Evolutionary conservation across 2,329 filamentous ascomycete genomes (phyloP).

Genomic region (Epichloe sylvatica): DNA sequence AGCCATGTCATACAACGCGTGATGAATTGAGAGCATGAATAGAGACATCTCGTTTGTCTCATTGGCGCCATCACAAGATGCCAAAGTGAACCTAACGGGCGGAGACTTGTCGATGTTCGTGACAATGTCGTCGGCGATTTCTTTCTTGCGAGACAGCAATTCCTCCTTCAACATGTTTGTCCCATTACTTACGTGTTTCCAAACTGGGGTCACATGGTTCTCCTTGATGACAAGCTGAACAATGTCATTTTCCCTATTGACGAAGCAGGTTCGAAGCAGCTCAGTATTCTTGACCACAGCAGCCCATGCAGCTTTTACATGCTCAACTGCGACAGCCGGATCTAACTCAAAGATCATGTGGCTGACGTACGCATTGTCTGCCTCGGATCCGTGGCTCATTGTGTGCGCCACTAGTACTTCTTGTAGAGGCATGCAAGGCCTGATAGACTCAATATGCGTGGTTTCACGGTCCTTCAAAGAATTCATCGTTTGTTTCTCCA

Average conservation of each 20-base stretch:
- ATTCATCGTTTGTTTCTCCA: background rate
- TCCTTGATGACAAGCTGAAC: constrained; percentile 18
- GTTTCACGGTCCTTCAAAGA: background rate
- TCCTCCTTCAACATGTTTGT: background rate
- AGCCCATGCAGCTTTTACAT: constrained; percentile 15
- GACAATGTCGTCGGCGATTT: background rate
- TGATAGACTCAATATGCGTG: constrained; percentile 2
- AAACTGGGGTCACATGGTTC: background rate
- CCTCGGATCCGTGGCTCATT: constrained; percentile 13
- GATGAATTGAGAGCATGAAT: constrained; percentile 20
- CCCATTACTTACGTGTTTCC: background rate
- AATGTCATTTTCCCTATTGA: constrained; percentile 14
- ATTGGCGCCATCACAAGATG: constrained; percentile 10
- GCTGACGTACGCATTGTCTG: constrained; percentile 19
- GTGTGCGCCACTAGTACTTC: constrained; percentile 20
- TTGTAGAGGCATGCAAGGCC: constrained; percentile 10
- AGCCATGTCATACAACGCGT: constrained; percentile 22
- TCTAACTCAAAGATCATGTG: constrained; percentile 18
- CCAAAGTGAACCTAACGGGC: background rate
- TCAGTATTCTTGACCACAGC: constrained; percentile 12
- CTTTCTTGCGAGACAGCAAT: background rate
- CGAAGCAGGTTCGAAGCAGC: constrained; percentile 20
- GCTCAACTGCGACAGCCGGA: constrained; percentile 7
- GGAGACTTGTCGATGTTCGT: background rate
- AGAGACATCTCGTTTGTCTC: constrained; percentile 9